Evolutionary conservation across 192 early-diverging fungal genomes (phyloP).

Genomic region (Linnemannia elongata): DNA sequence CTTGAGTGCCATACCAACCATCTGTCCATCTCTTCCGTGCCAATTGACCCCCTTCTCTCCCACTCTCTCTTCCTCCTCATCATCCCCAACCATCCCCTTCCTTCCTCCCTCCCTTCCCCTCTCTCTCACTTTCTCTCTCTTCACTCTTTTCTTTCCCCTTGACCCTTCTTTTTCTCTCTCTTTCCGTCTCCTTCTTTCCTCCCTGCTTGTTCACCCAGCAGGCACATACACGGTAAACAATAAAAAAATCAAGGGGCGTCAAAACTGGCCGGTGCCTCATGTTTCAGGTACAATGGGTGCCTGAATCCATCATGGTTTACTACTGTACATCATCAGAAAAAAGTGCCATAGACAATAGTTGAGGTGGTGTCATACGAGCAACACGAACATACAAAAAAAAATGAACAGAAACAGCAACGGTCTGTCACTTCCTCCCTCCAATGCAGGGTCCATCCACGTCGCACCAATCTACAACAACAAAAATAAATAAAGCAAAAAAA

Average conservation of each 20-base stretch:
- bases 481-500: not conserved
- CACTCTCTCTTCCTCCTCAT: not conserved
- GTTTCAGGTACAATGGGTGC: not conserved
- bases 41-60: not conserved
- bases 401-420: not conserved
- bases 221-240: not conserved
- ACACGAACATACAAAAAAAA: not conserved
- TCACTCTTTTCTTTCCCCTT: not conserved
- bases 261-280: not conserved
- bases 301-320: not conserved
- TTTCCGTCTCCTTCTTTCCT: too few relatives aligned
- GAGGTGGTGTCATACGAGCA: not conserved
- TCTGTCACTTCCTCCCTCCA: not conserved
- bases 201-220: not conserved
- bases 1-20: too few relatives aligned
- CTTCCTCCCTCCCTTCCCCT: not conserved
- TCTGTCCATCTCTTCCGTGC: too few relatives aligned
- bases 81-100: not conserved
- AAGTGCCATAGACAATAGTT: too few relatives aligned
- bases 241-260: not conserved
- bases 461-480: not conserved
- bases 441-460: constrained; percentile 1
- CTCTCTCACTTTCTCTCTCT: not conserved
- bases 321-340: not conserved
- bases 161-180: not conserved